Conservation (phyloP, 2,329 filamentous ascomycete species). For the Orbilia javanica region DNA sequence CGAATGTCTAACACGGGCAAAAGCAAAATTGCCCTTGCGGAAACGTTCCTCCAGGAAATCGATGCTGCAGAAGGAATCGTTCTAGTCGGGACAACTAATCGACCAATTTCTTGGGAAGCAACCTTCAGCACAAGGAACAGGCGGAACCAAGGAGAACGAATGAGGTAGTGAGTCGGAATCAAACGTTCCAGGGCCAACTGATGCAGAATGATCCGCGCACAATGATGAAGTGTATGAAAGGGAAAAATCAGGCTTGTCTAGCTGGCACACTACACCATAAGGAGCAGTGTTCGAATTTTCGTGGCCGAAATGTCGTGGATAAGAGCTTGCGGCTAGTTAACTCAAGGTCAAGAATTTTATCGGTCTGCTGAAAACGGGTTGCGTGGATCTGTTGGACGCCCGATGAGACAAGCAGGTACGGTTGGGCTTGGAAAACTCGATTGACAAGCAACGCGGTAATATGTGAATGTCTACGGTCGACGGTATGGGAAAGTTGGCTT, state of each 20-base stretch:
- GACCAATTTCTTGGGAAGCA: slow-evolving; percentile 54
- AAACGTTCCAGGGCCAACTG: slow-evolving; percentile 48
- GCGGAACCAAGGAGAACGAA: slow-evolving; percentile 39
- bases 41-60: slow-evolving; percentile 29
- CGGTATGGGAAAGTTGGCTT: slow-evolving; percentile 18
- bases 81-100: slow-evolving; percentile 46
- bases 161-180: slow-evolving; percentile 51
- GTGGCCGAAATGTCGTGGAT: slow-evolving; percentile 23
- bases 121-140: slow-evolving; percentile 40
- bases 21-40: slow-evolving; percentile 27
- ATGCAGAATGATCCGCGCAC: slow-evolving; percentile 34
- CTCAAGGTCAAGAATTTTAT: slow-evolving; percentile 36
- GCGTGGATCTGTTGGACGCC: slow-evolving; percentile 36
- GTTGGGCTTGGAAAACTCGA: slow-evolving; percentile 31
- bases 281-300: slow-evolving; percentile 18
- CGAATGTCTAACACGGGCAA: slow-evolving; percentile 28
- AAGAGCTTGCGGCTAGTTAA: slow-evolving; percentile 15
- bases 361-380: slow-evolving; percentile 42
- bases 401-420: neutral
- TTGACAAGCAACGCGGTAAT: slow-evolving; percentile 43
- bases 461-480: slow-evolving; percentile 16
- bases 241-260: slow-evolving; percentile 20
- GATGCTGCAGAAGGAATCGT: slow-evolving; percentile 25
- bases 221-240: slow-evolving; percentile 28
- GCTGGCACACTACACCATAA: slow-evolving; percentile 19